Base-by-base conservation (phyloP, 805 yeast genomes). In the Wickerhamiella azymoides region DNA sequence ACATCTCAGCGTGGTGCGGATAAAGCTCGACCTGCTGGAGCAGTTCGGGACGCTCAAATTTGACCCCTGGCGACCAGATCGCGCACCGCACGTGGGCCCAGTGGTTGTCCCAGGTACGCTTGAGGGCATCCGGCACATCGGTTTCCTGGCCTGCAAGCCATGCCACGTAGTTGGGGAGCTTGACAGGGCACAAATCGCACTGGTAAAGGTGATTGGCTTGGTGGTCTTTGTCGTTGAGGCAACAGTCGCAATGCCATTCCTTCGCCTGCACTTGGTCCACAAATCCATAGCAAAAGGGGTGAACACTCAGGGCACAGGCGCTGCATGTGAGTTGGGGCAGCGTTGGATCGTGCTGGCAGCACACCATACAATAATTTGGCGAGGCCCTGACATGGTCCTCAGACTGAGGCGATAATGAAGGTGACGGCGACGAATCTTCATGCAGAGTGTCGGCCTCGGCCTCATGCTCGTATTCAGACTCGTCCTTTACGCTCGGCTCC, bases 41-140 rank as follows among this genome's bases (percentile, higher is more conserved):
- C 11, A 61, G 39, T 17, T 56, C 49, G 1, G 66, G 28, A 50
- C 69, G 64, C 0, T 69, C 75, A 56, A 70, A 74, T 25, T 59
- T 61, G 5, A 71, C 57, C n/a, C 65, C 62, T 4, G 72, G 62
- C 25, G 66, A 64, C 57, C 78, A 77, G 0, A 81, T 42, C 0
- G 88, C 79, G 62, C 96, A 86, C 2, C 74, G 50, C 2, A 80
- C 63, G 64, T 86, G 96, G 28, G 78, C 76, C 96, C 96, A 86
- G 47, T 70, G 67, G 1, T 83, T 83, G 46, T 69, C 73, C 3
- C 57, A 52, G 0, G 92, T 76, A n/a, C 84, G 69, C 55, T 82
- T 81, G 53, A 84, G 59, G 26, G 77, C 83, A 53, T 80, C 88
- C 0, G 83, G 78, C 26, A 61, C 61, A 1, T 70, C 69, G 36